These are phyloP conservation scores for Phytophthora idaei DNA, from an alignment of 352 stramenopile species.

Conservation along the genomic window DNA sequence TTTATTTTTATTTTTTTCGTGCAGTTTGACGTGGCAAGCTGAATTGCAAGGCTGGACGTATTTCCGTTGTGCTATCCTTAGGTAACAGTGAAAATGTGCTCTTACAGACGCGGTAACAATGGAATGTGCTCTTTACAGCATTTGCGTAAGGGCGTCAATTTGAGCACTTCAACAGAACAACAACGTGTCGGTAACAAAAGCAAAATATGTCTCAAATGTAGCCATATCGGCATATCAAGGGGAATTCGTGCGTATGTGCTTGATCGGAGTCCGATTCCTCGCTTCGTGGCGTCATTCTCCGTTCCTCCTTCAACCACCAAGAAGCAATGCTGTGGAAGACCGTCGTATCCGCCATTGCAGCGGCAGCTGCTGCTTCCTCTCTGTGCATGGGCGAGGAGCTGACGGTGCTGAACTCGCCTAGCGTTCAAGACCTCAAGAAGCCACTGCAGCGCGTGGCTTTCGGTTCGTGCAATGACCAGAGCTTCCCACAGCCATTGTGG, in stretches of 20 bases:
- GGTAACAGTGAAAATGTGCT: not conserved
- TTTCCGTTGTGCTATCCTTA: too few relatives aligned
- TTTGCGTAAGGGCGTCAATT: not conserved
- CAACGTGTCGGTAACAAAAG: not conserved
- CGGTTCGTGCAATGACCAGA: slow-evolving; percentile 89
- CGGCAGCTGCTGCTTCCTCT: slow-evolving; percentile 24
- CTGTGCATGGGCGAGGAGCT: slow-evolving; percentile 18
- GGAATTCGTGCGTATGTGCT: slow-evolving; percentile 28
- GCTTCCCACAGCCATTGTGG: slow-evolving; percentile 84
- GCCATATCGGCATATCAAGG: slow-evolving; percentile 32
- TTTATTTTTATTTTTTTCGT: too few relatives aligned
- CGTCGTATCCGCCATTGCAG: slow-evolving; percentile 11
- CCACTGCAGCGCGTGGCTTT: slow-evolving; percentile 71
- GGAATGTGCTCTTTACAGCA: not conserved
- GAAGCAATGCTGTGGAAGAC: slow-evolving; percentile 12
- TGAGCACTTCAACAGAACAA: slow-evolving; percentile 32
- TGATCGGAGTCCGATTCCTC: not conserved
- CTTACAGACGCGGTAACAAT: not conserved
- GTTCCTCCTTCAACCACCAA: not conserved
- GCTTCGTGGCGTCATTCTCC: slow-evolving; percentile 16
- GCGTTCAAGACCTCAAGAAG: slow-evolving; percentile 51
- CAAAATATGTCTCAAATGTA: slow-evolving; percentile 4
- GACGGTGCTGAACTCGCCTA: slow-evolving; percentile 20
- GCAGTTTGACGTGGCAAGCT: too few relatives aligned
- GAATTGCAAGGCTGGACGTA: not conserved